phyloP scores from a whole-genome alignment of 2,329 filamentous ascomycete species.

The Fusarium torreyae region DNA sequence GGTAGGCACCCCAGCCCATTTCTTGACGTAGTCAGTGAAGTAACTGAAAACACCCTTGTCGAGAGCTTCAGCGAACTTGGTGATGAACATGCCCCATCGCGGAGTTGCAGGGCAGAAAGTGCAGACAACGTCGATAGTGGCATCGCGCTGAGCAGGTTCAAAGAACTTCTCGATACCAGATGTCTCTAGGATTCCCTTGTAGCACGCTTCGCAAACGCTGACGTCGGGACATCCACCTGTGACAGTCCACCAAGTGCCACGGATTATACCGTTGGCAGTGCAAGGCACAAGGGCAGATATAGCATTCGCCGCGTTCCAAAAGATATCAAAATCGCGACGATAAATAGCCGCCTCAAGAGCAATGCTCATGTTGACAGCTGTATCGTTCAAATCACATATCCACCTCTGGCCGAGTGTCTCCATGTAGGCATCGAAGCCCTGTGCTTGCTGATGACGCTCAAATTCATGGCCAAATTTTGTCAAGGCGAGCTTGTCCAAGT shows the following conservation, averaged over 20 bases:
- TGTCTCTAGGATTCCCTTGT: constrained; percentile 50
- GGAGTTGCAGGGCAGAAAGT: constrained; percentile 49
- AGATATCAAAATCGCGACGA: constrained; percentile 47
- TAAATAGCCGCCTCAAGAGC: constrained; percentile 49
- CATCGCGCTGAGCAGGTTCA: constrained; percentile 37
- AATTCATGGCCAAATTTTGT: constrained; percentile 52
- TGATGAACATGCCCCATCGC: constrained; percentile 48
- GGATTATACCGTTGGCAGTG: constrained; percentile 47
- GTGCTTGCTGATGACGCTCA: constrained; percentile 30
- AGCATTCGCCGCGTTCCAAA: constrained; percentile 46
- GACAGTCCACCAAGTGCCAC: constrained; percentile 56
- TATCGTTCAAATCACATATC: constrained; percentile 48
- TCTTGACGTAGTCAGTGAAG: constrained; percentile 50
- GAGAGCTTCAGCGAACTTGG: constrained; percentile 49
- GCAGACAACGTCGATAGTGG: constrained; percentile 48
- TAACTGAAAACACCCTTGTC: constrained; percentile 54
- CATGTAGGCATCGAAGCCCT: constrained; percentile 46
- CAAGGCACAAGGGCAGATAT: constrained; percentile 49
- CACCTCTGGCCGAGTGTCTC: constrained; percentile 41
- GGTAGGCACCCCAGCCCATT: constrained; percentile 47
- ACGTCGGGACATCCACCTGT: constrained; percentile 42
- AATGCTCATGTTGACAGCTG: constrained; percentile 41
- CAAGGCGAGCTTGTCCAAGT: constrained; percentile 52
- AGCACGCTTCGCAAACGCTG: constrained; percentile 55
- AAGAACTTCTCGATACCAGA: constrained; percentile 51